Evolutionary conservation across 805 yeast species (phyloP).

Genomic region (Wickerhamomyces xylosicus): DNA sequence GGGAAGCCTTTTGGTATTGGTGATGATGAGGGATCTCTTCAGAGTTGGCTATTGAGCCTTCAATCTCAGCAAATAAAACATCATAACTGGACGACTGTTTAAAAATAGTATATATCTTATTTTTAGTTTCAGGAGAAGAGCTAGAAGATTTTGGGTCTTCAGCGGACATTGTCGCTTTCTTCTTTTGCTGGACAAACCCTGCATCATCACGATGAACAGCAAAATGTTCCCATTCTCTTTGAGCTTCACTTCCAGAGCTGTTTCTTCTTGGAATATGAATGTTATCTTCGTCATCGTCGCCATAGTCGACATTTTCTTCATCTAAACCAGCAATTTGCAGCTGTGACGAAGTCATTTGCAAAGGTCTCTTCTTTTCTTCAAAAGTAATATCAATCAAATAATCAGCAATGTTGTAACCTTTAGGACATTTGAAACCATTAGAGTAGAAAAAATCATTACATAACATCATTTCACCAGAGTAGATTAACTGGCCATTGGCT

Average conservation of each 20-base stretch:
- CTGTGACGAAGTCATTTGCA: conserved; percentile 2
- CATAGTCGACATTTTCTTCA: conserved; percentile 20
- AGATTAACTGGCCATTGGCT: conserved; percentile 78
- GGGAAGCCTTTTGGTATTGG: conserved; percentile 34
- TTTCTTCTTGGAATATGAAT: conserved; percentile 21
- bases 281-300: conserved; percentile 19
- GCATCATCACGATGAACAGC: conserved; percentile 71
- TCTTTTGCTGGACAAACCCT: conserved; percentile 8
- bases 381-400: conserved; percentile 86
- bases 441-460: conserved; percentile 67
- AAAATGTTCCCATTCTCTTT: conserved; percentile 79
- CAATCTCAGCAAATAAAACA: conserved; percentile 22
- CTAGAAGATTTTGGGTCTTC: not conserved
- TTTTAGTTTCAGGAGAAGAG: not conserved
- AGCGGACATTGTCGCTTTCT: no score
- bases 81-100: conserved; percentile 22
- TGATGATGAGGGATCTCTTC: conserved; percentile 15
- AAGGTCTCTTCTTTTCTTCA: conserved; percentile 23
- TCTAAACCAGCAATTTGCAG: conserved; percentile 16
- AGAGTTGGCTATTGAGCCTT: conserved; percentile 13
- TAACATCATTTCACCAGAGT: conserved; percentile 73
- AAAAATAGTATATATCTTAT: conserved; percentile 21
- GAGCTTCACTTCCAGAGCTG: conserved; percentile 37
- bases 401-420: conserved; percentile 90
- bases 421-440: conserved; percentile 76